These are phyloP conservation scores for Wickerhamiella allomyrinae DNA, from an alignment of 805 yeast species.

Conservation along the genomic window DNA sequence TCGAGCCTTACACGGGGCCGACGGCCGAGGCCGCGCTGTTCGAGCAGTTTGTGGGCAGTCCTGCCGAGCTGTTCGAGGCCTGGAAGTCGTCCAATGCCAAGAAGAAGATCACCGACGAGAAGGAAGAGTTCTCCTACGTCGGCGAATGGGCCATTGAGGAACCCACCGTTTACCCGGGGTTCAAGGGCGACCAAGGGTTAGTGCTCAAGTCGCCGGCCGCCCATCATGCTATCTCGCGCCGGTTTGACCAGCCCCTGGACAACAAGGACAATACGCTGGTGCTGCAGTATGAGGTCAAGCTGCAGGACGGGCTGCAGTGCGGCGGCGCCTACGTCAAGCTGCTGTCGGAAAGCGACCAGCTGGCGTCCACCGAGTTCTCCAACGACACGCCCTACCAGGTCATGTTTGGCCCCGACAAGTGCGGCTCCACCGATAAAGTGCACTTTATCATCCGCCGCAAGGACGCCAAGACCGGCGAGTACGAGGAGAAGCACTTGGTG, in stretches of 20 bases:
- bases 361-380: slow-evolving; percentile 36
- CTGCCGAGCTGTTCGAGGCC: slow-evolving; percentile 18
- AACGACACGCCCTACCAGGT: slow-evolving; percentile 62
- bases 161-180: slow-evolving; percentile 42
- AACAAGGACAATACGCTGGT: slow-evolving; percentile 56
- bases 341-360: slow-evolving; percentile 31
- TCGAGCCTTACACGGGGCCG: slow-evolving; percentile 16
- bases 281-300: slow-evolving; percentile 77
- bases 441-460: slow-evolving; percentile 58
- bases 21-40: slow-evolving; percentile 13
- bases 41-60: slow-evolving; percentile 28
- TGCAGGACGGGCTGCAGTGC: slow-evolving; percentile 64
- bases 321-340: slow-evolving; percentile 86
- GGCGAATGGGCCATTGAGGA: slow-evolving; percentile 73
- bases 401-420: slow-evolving; percentile 91
- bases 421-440: slow-evolving; percentile 68
- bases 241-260: slow-evolving; percentile 42
- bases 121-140: slow-evolving; percentile 41
- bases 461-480: slow-evolving; percentile 38
- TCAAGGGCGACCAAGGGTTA: slow-evolving; percentile 55
- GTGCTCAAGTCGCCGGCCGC: slow-evolving; percentile 65
- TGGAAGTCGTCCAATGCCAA: slow-evolving; percentile 48
- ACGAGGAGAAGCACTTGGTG: slow-evolving; percentile 54
- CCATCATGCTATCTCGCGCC: slow-evolving; percentile 65
- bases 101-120: slow-evolving; percentile 24